Evolutionary conservation across 495 filamentous ascomycete genomes (phyloP).

Genomic region (Beverwykella pulmonaria): DNA sequence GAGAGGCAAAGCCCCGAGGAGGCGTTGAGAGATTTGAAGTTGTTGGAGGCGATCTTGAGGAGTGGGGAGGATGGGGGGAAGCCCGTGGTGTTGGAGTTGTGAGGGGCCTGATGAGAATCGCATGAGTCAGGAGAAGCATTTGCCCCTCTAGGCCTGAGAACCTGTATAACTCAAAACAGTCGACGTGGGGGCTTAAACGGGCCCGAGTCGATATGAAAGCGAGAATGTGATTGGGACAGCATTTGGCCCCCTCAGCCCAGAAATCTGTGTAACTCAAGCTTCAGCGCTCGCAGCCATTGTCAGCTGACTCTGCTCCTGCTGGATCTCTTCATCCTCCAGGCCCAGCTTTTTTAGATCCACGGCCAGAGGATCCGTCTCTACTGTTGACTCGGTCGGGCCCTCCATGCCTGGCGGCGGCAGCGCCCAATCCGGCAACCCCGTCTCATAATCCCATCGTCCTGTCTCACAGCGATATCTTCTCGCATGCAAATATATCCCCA

Average conservation of each 20-base stretch:
- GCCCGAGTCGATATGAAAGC: not conserved
- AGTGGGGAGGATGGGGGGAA: slow-evolving; percentile 63
- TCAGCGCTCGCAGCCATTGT: not conserved
- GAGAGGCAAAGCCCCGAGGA: slow-evolving; percentile 63
- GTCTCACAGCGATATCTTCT: slow-evolving; percentile 79
- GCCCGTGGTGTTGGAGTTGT: slow-evolving; percentile 37
- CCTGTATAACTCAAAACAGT: too few species aligned
- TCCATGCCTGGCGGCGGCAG: slow-evolving; percentile 63
- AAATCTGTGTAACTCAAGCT: not conserved
- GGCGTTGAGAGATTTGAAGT: slow-evolving; percentile 69
- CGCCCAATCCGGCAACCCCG: slow-evolving; percentile 82
- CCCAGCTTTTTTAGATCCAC: slow-evolving; percentile 41
- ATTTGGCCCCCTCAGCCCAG: not conserved
- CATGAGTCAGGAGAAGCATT: too few species aligned
- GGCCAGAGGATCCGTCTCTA: slow-evolving; percentile 44
- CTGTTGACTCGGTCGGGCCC: slow-evolving; percentile 44
- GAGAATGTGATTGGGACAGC: not conserved
- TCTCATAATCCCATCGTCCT: slow-evolving; percentile 85
- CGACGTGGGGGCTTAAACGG: too few species aligned
- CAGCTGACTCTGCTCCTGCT: not conserved
- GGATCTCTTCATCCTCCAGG: slow-evolving; percentile 16
- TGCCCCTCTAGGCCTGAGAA: too few species aligned
- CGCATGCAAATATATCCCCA: slow-evolving; percentile 92
- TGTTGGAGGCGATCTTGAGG: slow-evolving; percentile 64
- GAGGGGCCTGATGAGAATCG: too few species aligned